Evolutionary conservation across 345 rosid genomes (phyloP).

Genomic region (Arabidopsis suecica): DNA sequence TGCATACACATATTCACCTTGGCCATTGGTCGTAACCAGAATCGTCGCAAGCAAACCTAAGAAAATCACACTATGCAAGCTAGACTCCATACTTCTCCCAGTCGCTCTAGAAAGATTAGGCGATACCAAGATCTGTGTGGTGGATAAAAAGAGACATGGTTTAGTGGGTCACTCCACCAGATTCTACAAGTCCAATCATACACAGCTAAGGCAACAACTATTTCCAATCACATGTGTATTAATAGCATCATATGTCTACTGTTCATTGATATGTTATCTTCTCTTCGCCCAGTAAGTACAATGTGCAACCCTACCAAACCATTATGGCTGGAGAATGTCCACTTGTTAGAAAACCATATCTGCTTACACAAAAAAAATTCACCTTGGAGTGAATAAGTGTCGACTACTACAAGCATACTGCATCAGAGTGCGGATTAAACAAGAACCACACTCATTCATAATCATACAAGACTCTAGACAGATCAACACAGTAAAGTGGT

Average conservation of each 20-base stretch:
- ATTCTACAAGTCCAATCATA: slow-evolving; percentile 28
- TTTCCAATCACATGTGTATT: not conserved
- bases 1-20: not conserved
- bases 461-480: slow-evolving; percentile 37
- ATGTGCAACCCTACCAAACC: not conserved
- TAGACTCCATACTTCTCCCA: slow-evolving; percentile 8
- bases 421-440: slow-evolving; percentile 12
- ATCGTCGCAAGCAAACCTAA: slow-evolving; percentile 20
- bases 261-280: not conserved
- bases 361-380: slow-evolving; percentile 35
- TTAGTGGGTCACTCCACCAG: slow-evolving; percentile 34
- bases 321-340: not conserved
- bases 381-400: slow-evolving; percentile 34
- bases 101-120: slow-evolving; percentile 10
- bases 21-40: slow-evolving; percentile 22
- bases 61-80: slow-evolving; percentile 11
- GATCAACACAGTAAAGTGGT: slow-evolving; percentile 41
- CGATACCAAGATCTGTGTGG: slow-evolving; percentile 30
- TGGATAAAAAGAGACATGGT: slow-evolving; percentile 14
- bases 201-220: slow-evolving; percentile 8
- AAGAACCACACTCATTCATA: slow-evolving; percentile 30
- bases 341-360: slow-evolving; percentile 14
- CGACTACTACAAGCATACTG: slow-evolving; percentile 27
- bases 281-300: not conserved
- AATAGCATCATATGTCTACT: not conserved